Conservation (phyloP, 352 stramenopile species). For the Saprolegnia parasitica region DNA sequence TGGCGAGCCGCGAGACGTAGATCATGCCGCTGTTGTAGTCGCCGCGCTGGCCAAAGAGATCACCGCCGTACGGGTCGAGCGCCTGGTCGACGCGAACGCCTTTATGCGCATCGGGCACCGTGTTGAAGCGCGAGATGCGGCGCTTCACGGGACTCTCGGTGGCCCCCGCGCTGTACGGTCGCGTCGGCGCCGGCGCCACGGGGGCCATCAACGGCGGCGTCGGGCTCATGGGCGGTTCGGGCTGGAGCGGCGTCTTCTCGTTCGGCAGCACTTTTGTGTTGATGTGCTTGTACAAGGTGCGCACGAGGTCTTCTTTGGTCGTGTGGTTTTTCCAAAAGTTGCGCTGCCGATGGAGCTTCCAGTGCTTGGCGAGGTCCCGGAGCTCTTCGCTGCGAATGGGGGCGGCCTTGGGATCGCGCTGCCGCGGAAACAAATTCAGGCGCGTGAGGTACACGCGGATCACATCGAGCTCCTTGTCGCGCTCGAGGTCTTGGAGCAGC, state of each 20-base stretch:
- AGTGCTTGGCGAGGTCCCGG: slow-evolving; percentile 87
- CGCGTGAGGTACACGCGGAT: slow-evolving; percentile 78
- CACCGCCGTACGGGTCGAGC: slow-evolving; percentile 56
- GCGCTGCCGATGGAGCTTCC: slow-evolving; percentile 84
- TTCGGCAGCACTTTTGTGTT: slow-evolving; percentile 80
- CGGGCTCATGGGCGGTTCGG: background rate
- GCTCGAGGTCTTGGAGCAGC: slow-evolving; percentile 77
- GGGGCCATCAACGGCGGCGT: slow-evolving; percentile 3
- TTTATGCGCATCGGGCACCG: background rate
- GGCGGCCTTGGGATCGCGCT: slow-evolving; percentile 63
- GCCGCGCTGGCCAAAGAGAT: slow-evolving; percentile 78
- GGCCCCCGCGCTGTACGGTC: background rate
- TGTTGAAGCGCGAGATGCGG: background rate
- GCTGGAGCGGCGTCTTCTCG: slow-evolving; percentile 34
- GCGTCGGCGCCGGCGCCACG: background rate
- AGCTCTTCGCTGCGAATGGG: slow-evolving; percentile 87
- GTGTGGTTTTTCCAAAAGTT: slow-evolving; percentile 89
- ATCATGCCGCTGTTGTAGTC: slow-evolving; percentile 86
- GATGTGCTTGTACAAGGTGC: slow-evolving; percentile 80
- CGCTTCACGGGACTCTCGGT: slow-evolving; percentile 3
- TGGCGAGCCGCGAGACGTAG: slow-evolving; percentile 77
- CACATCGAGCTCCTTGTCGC: slow-evolving; percentile 82
- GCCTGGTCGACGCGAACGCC: background rate
- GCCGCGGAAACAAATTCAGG: slow-evolving; percentile 69
- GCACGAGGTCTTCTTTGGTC: slow-evolving; percentile 84